phyloP scores from a whole-genome alignment of 495 filamentous ascomycete species.

The Penicillium bialowiezense region DNA sequence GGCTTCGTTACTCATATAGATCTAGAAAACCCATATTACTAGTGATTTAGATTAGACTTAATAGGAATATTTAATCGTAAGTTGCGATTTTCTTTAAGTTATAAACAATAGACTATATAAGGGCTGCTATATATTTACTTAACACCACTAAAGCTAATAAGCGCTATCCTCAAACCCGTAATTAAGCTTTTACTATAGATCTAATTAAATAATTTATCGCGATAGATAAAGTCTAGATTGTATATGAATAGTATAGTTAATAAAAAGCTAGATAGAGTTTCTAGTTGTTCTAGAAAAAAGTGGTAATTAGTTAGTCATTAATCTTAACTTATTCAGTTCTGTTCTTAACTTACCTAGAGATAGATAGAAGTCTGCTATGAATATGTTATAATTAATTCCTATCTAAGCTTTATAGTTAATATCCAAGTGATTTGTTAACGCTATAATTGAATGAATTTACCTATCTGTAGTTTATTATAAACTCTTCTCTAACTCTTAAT shows the following conservation, averaged over 20 bases:
- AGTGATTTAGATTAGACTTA: conserved; percentile 29
- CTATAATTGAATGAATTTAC: background rate
- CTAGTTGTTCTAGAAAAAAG: background rate
- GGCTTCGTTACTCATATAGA: conserved; percentile 37
- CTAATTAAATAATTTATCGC: conserved; percentile 18
- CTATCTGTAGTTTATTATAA: background rate
- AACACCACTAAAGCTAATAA: conserved; percentile 28
- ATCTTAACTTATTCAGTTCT: background rate
- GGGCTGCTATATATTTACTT: conserved; percentile 14
- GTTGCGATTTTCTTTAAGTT: conserved; percentile 31
- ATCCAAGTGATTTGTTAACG: background rate
- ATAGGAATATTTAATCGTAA: conserved; percentile 40
- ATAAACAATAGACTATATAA: conserved; percentile 2
- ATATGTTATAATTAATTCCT: background rate
- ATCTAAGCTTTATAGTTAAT: conserved; percentile 1
- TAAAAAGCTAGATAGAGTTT: conserved; percentile 12
- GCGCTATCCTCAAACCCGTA: conserved; percentile 17
- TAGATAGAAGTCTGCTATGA: background rate
- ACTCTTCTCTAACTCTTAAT: background rate
- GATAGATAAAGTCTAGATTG: conserved; percentile 31
- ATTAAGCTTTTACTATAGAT: conserved; percentile 17
- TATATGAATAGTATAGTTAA: conserved; percentile 25
- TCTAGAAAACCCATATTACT: conserved; percentile 49
- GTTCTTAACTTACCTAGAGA: background rate
- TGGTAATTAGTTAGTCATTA: background rate